Evolutionary conservation across 805 yeast genomes (phyloP).

Genomic region (Naumovozyma baii): DNA sequence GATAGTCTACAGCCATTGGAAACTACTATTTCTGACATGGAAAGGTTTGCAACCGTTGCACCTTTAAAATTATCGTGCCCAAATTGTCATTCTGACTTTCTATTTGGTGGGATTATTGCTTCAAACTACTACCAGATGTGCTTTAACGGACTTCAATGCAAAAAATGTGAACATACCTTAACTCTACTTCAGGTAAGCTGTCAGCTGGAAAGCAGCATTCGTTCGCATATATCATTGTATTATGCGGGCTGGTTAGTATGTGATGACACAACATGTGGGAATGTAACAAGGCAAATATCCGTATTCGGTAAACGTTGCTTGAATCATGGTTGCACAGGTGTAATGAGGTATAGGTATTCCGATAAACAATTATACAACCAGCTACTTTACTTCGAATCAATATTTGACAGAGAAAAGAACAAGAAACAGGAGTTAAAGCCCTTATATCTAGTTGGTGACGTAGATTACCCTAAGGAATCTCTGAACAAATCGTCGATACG

Average conservation of each 20-base stretch:
- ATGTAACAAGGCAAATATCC: slow-evolving; percentile 71
- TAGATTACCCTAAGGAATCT: slow-evolving; percentile 26
- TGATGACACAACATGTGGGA: slow-evolving; percentile 76
- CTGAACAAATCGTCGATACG: slow-evolving; percentile 44
- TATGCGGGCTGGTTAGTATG: slow-evolving; percentile 83
- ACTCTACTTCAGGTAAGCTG: slow-evolving; percentile 47
- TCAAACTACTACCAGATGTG: slow-evolving; percentile 53
- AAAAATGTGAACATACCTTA: slow-evolving; percentile 45
- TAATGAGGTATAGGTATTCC: slow-evolving; percentile 64
- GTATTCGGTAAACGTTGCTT: slow-evolving; percentile 86
- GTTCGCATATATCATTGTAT: slow-evolving; percentile 62
- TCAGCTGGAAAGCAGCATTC: slow-evolving; percentile 66
- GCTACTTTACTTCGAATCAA: slow-evolving; percentile 61
- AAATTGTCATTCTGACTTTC: slow-evolving; percentile 47
- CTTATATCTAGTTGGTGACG: slow-evolving; percentile 33
- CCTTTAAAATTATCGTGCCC: slow-evolving; percentile 49
- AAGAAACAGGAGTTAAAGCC: slow-evolving; percentile 49
- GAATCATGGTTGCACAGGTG: slow-evolving; percentile 54
- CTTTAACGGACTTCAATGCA: slow-evolving; percentile 63
- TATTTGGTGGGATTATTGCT: slow-evolving; percentile 65
- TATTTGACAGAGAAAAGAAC: slow-evolving; percentile 77
- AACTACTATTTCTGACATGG: slow-evolving; percentile 68
- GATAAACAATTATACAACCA: slow-evolving; percentile 83
- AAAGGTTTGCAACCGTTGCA: slow-evolving; percentile 63
- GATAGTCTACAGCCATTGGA: slow-evolving; percentile 64